A percentile compares a stretch with the other conserved stretches of the same genome.
Evolutionary conservation across 1,284 basidiomycete species (phyloP).

Genomic region (Tilletia walkeri): DNA sequence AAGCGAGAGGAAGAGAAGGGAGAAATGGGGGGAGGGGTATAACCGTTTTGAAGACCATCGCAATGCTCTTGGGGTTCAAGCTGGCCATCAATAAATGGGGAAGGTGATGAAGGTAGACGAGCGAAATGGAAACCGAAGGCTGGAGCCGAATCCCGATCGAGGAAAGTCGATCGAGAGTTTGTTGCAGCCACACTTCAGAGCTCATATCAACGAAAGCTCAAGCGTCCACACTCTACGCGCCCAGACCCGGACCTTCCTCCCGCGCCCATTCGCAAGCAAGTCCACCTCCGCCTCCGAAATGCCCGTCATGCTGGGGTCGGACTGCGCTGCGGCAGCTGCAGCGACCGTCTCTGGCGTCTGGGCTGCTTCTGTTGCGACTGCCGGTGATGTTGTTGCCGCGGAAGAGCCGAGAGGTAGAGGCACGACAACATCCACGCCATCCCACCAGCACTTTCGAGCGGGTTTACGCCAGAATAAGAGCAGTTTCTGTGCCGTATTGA

Average conservation of each 20-base stretch:
- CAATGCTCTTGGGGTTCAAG: background rate
- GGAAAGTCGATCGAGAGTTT: too few relatives aligned
- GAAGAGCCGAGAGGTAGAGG: slow-evolving; percentile 56
- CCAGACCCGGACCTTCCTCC: slow-evolving; percentile 66
- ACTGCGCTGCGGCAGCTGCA: slow-evolving; percentile 19
- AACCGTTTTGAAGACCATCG: slow-evolving; percentile 1
- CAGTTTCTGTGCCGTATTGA: slow-evolving; percentile 95
- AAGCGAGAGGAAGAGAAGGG: background rate
- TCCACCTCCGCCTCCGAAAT: slow-evolving; percentile 45
- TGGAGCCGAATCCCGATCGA: too few relatives aligned
- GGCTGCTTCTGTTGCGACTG: slow-evolving; percentile 16
- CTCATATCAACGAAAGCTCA: slow-evolving; percentile 84
- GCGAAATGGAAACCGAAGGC: too few relatives aligned
- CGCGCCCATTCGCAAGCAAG: slow-evolving; percentile 45
- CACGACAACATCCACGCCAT: slow-evolving; percentile 89
- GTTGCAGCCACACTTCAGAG: background rate
- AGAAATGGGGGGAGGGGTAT: slow-evolving; percentile 10
- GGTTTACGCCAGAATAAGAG: slow-evolving; percentile 96
- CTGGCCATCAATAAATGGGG: background rate
- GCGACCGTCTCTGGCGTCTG: slow-evolving; percentile 18
- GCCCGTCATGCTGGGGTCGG: slow-evolving; percentile 25
- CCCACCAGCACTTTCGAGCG: slow-evolving; percentile 96
- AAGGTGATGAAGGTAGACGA: background rate
- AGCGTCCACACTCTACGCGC: slow-evolving; percentile 97
- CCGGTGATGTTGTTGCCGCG: slow-evolving; percentile 59